Evolutionary conservation across 2,329 filamentous ascomycete genomes (phyloP).

Genomic region (Amauroascus verrucosus): DNA sequence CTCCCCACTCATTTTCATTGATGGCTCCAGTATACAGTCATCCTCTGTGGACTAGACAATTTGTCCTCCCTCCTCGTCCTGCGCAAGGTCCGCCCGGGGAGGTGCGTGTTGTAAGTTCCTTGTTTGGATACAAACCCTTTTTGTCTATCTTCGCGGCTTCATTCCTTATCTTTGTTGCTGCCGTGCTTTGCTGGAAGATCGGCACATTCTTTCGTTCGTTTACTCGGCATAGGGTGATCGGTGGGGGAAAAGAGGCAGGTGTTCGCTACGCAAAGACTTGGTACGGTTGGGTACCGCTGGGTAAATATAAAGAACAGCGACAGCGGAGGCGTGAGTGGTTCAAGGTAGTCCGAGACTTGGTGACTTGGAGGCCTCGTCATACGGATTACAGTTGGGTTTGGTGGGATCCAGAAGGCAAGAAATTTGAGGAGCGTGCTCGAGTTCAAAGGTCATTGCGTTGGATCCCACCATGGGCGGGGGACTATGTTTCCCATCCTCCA

Average conservation of each 20-base stretch:
- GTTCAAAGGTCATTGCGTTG: slow-evolving; percentile 18
- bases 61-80: slow-evolving; percentile 20
- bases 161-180: slow-evolving; percentile 30
- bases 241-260: slow-evolving; percentile 23
- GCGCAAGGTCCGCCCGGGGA: slow-evolving; percentile 20
- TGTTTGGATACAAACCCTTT: slow-evolving; percentile 26
- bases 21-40: slow-evolving; percentile 16
- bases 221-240: slow-evolving; percentile 26
- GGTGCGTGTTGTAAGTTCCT: slow-evolving; percentile 20
- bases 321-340: slow-evolving; percentile 18
- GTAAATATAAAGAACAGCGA: slow-evolving; percentile 27
- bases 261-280: slow-evolving; percentile 33
- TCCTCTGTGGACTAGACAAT: slow-evolving; percentile 8
- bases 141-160: slow-evolving; percentile 29
- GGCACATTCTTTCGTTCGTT: slow-evolving; percentile 30
- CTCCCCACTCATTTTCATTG: background rate
- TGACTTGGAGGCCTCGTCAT: slow-evolving; percentile 28
- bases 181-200: slow-evolving; percentile 32
- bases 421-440: slow-evolving; percentile 18
- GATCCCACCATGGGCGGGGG: slow-evolving; percentile 23
- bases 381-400: slow-evolving; percentile 33
- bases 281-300: slow-evolving; percentile 33
- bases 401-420: slow-evolving; percentile 31
- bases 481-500: slow-evolving; percentile 19
- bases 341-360: slow-evolving; percentile 20